A percentile compares a stretch with the other conserved stretches of the same genome.
Evolutionary conservation across 257 asterid genomes (phyloP).

Genomic region (Nicotiana paniculata): DNA sequence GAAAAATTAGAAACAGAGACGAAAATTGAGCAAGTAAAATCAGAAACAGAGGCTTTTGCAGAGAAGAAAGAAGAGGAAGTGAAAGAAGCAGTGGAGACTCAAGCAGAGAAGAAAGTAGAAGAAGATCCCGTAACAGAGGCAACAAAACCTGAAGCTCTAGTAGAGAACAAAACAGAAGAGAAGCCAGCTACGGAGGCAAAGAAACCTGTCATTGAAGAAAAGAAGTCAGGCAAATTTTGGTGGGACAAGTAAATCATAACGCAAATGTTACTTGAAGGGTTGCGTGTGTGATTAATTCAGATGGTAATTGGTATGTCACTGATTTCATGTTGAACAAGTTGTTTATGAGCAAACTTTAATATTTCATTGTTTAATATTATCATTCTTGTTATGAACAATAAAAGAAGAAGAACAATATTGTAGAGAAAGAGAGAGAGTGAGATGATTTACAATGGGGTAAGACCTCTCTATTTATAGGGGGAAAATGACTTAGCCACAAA

Average conservation of each 20-base stretch:
- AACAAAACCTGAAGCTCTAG: neutral
- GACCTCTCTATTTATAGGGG: no score
- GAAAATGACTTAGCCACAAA: no score
- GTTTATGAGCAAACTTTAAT: neutral
- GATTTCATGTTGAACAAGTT: neutral
- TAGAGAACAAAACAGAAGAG: neutral
- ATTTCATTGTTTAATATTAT: neutral
- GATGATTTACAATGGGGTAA: no score
- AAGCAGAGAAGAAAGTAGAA: neutral
- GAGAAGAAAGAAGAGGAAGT: slow-evolving; percentile 7
- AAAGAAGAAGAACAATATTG: no score
- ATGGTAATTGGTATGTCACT: neutral
- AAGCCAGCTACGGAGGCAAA: neutral
- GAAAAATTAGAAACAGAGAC: neutral
- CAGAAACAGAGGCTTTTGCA: neutral
- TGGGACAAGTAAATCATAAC: slow-evolving; percentile 2
- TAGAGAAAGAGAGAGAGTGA: no score
- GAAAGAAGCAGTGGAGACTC: neutral
- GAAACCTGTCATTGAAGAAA: neutral
- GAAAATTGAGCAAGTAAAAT: neutral
- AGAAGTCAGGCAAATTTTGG: neutral
- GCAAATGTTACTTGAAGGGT: neutral
- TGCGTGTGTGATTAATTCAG: neutral
- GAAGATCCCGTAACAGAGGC: neutral
- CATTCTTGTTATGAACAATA: neutral